Percentiles rank a stretch among this genome's conserved stretches.
Evolutionary conservation across 1,284 basidiomycete genomes (phyloP).

Genomic region (Coniferiporia weirii): DNA sequence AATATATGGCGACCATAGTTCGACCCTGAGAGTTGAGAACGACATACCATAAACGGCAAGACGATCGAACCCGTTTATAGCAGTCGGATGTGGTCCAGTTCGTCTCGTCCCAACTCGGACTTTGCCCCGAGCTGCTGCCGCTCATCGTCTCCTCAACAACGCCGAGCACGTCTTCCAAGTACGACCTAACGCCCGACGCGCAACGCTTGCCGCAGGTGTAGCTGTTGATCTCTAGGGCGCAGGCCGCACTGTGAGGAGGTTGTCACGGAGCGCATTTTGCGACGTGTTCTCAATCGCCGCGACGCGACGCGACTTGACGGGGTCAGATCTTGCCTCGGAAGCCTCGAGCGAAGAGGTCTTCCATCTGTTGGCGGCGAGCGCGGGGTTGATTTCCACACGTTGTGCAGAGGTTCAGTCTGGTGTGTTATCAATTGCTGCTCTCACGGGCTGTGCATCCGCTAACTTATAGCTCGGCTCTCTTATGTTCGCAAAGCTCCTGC

Average conservation of each 20-base stretch:
- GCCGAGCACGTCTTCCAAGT: background rate
- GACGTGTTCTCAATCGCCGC: background rate
- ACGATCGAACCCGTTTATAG: background rate
- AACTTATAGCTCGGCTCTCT: constrained; percentile 4
- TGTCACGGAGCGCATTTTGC: background rate
- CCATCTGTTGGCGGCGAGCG: background rate
- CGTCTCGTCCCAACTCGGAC: background rate
- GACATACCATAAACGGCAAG: background rate
- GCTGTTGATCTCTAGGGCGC: constrained; percentile 4
- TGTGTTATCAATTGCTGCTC: background rate
- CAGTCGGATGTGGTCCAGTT: background rate
- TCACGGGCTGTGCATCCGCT: background rate
- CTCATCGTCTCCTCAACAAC: background rate
- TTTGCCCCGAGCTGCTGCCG: background rate
- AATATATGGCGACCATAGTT: too few relatives aligned
- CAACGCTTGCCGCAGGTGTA: background rate
- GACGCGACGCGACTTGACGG: constrained; percentile 4
- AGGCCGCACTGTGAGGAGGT: constrained; percentile 7
- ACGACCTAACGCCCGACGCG: background rate
- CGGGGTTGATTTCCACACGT: background rate
- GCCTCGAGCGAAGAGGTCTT: background rate
- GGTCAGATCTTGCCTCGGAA: background rate
- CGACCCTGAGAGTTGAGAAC: background rate
- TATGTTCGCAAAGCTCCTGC: background rate
- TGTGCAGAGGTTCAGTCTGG: background rate